Percentiles rank a stretch among this genome's conserved stretches.
Evolutionary conservation across 2,329 filamentous ascomycete species (phyloP).

Genomic region (Aspergillus ustus): DNA sequence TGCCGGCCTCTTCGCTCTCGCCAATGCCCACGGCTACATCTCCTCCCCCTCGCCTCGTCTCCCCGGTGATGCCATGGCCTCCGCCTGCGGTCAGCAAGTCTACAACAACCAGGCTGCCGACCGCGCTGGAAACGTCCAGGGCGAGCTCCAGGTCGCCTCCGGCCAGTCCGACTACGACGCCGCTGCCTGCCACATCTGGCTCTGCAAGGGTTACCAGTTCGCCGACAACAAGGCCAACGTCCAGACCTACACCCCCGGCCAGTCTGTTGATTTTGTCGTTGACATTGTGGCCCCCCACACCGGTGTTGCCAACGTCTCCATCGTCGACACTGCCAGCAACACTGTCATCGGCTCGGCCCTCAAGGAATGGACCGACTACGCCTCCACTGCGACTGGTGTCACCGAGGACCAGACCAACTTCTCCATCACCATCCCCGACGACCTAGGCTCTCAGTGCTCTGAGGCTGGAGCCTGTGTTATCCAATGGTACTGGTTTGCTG

Average conservation of each 20-base stretch:
- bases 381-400: constrained; percentile 35
- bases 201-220: constrained; percentile 64
- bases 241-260: constrained; percentile 55
- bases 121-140: constrained; percentile 63
- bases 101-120: constrained; percentile 58
- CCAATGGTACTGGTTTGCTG: constrained; percentile 42
- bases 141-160: constrained; percentile 55
- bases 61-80: constrained; percentile 56
- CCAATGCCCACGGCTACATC: constrained; percentile 60
- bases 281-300: constrained; percentile 54
- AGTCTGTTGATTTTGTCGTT: constrained; percentile 49
- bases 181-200: constrained; percentile 56
- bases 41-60: constrained; percentile 53
- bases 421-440: constrained; percentile 37
- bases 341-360: constrained; percentile 43
- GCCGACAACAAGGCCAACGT: constrained; percentile 60
- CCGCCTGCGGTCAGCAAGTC: constrained; percentile 60
- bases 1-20: constrained; percentile 51
- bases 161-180: constrained; percentile 55
- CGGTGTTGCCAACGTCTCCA: constrained; percentile 55
- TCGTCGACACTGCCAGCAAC: constrained; percentile 53
- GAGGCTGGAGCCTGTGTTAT: constrained; percentile 38
- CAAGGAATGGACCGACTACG: constrained; percentile 37
- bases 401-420: constrained; percentile 34
- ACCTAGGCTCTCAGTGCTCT: constrained; percentile 32